Evolutionary conservation across 2,329 filamentous ascomycete genomes (phyloP), one percentile per base, ranked within the genome.

Genomic region (Scedosporium aurantiacum): DNA sequence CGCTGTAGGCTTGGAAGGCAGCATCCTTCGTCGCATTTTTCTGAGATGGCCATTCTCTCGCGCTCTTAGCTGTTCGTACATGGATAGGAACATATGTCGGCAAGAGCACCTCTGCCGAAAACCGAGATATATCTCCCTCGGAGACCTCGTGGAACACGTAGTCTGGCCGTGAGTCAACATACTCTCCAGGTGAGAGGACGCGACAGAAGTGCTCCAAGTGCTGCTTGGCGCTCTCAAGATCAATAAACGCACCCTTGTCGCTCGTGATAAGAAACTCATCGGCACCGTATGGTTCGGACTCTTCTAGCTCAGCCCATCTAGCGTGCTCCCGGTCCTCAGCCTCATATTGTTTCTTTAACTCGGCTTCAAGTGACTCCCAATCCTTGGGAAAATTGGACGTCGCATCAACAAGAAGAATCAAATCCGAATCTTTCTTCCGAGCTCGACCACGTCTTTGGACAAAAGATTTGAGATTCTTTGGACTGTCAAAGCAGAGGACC

Each of bases 191-290:
- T 0, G 82, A 79, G 0, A 91, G 70, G 0, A 80, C 79, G 0
- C 78, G 75, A 71, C 92, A 97, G 66, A 97, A 95, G 71, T 96
- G 90, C 56, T 89, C 78, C 1, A 97, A 79, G 70, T 94, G 91
- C n/a, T 79, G 73, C 57, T 87, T 83, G 0, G 90, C 88, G 65
- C 89, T 89, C 43, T 89, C 82, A 1, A 91, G 78, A 10, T 88
- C 88, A 14, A 97, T 74, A 12, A 84, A 73, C 0, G 90, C 90
- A 4, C 86, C 75, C 0, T 78, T 81, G 14, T 47, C 16, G 32
- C 59, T 45, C 21, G 50, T 37, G 7, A 61, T 23, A 5, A 57
- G 14, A 41, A 61, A 57, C 8, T 61, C 59, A 14, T 27, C 28
- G 21, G 21, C 27, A 16, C 32, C 40, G 28, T 37, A n/a, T 23